phyloP scores from a whole-genome alignment of 306 rosid genomes.

The Rosa multiflora region DNA sequence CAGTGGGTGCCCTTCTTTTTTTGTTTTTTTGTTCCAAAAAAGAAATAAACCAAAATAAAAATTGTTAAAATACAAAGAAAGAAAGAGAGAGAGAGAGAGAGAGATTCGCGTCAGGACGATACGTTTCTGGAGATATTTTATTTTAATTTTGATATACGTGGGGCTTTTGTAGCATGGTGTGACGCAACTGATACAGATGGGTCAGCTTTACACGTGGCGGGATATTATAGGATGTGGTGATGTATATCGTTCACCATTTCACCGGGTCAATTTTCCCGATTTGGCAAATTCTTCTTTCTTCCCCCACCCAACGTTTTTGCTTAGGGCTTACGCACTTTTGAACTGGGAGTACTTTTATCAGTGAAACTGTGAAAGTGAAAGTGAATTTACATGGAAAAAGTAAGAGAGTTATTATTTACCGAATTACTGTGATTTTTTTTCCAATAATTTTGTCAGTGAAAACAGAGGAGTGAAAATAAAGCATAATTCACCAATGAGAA shows the following conservation, averaged over 20 bases:
- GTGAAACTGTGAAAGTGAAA: background rate
- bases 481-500: too few relatives aligned
- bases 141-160: constrained; percentile 26
- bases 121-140: constrained; percentile 40
- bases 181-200: constrained; percentile 5
- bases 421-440: too few relatives aligned
- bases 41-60: background rate
- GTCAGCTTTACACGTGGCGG: background rate
- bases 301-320: background rate
- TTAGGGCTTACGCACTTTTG: background rate
- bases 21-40: constrained; percentile 19
- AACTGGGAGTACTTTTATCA: background rate
- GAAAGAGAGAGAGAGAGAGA: background rate
- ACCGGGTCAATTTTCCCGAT: constrained; percentile 10
- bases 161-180: constrained; percentile 27
- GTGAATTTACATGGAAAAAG: background rate
- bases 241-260: background rate
- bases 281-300: background rate
- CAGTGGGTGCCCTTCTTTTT: constrained; percentile 19
- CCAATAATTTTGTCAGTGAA: too few relatives aligned
- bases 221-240: background rate
- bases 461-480: too few relatives aligned
- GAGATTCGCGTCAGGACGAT: constrained; percentile 43
- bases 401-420: too few relatives aligned
- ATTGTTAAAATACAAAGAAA: background rate